phyloP scores from a whole-genome alignment of 441 rosid species.

The Aleurites moluccanus region DNA sequence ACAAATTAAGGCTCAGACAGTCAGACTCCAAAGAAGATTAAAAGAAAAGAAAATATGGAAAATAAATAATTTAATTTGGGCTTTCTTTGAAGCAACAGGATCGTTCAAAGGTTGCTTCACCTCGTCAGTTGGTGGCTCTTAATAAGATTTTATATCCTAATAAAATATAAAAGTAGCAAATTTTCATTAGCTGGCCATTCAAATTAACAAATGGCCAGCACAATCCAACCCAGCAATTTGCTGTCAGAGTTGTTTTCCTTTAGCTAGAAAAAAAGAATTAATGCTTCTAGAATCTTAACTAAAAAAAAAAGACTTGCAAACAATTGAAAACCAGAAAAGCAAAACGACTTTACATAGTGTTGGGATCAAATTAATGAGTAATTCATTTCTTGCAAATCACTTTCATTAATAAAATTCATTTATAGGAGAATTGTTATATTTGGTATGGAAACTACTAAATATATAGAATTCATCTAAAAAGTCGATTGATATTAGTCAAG shows the following conservation, averaged over 20 bases:
- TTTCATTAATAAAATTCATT: no score
- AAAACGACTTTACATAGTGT: no score
- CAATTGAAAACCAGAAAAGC: neutral
- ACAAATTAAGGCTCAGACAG: no score
- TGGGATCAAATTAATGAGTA: no score
- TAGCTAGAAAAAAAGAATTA: neutral
- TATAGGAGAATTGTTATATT: no score
- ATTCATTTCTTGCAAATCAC: no score
- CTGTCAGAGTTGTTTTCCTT: conserved; percentile 9
- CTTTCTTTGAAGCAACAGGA: neutral
- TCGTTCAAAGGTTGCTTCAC: neutral
- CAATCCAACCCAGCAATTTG: neutral
- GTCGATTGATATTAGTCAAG: no score
- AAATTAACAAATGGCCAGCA: conserved; percentile 9
- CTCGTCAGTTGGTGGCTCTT: neutral
- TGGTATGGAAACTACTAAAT: no score
- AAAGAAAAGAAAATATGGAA: no score
- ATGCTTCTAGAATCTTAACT: neutral
- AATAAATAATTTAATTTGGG: neutral
- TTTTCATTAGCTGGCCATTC: conserved; percentile 8
- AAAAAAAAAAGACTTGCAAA: neutral
- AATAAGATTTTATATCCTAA: no score
- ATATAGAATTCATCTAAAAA: no score
- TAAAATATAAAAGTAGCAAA: neutral
- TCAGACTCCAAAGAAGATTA: neutral